A percentile compares a stretch with the other conserved stretches of the same genome.
Conservation (phyloP, 75 land plant genomes). For the Selaginella tamariscina region DNA sequence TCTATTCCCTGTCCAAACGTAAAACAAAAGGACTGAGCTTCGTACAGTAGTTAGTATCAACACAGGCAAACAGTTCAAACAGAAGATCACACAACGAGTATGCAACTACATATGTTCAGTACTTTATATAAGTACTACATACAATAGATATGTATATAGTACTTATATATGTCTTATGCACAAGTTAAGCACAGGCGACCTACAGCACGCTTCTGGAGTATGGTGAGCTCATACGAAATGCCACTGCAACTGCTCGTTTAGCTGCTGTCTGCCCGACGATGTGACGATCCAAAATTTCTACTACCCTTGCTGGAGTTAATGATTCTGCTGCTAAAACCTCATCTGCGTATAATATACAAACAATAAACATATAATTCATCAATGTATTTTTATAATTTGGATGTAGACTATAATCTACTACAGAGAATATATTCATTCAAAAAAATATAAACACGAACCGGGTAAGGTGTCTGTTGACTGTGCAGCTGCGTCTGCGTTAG, state of each 20-base stretch:
- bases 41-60: neutral
- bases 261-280: conserved; percentile 32
- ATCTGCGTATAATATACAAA: too few relatives aligned
- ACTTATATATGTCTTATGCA: neutral
- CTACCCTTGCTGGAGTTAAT: conserved; percentile 27
- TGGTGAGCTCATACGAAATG: conserved; percentile 30
- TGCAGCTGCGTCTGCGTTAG: too few relatives aligned
- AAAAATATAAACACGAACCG: too few relatives aligned
- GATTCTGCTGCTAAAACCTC: neutral
- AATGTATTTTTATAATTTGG: too few relatives aligned
- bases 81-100: neutral
- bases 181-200: conserved; percentile 2
- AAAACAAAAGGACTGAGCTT: neutral
- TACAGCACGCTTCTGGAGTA: neutral
- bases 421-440: too few relatives aligned
- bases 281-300: conserved; percentile 26
- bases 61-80: neutral
- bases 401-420: too few relatives aligned
- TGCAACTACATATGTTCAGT: conserved; percentile 15
- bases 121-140: conserved; percentile 9
- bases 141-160: neutral
- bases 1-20: conserved; percentile 25
- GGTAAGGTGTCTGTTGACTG: too few relatives aligned
- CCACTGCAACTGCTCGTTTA: conserved; percentile 37
- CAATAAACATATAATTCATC: too few relatives aligned